phyloP scores from a whole-genome alignment of 768 basidiomycete species.

The Tylopilus balloui region DNA sequence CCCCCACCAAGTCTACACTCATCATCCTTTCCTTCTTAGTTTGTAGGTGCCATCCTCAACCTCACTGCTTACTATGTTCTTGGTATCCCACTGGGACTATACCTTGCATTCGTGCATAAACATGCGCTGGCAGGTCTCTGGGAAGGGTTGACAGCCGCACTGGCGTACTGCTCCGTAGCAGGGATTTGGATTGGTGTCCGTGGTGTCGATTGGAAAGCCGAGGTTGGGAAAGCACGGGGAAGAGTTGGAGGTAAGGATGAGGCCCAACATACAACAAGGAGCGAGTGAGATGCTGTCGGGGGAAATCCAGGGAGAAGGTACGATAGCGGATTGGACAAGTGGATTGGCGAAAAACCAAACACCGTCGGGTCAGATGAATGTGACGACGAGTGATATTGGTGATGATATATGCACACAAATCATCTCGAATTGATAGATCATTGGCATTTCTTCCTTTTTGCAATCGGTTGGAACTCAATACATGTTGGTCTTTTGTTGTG shows the following conservation, averaged over 20 bases:
- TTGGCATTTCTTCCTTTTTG: not conserved
- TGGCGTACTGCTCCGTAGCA: constrained; percentile 56
- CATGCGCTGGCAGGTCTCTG: constrained; percentile 73
- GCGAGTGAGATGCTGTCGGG: not conserved
- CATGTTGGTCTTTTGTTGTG: too few relatives aligned
- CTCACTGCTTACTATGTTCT: constrained; percentile 72
- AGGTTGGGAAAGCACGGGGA: constrained; percentile 24
- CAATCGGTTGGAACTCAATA: not conserved
- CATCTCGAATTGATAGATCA: not conserved
- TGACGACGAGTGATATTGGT: not conserved
- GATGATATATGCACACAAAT: not conserved
- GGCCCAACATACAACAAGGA: constrained; percentile 15
- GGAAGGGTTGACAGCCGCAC: constrained; percentile 72
- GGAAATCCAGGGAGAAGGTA: not conserved
- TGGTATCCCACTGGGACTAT: constrained; percentile 80
- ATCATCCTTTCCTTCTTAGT: constrained; percentile 31
- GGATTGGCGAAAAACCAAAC: not conserved
- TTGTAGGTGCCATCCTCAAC: constrained; percentile 63
- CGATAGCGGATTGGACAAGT: not conserved
- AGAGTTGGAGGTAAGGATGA: constrained; percentile 39
- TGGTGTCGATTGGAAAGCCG: constrained; percentile 67
- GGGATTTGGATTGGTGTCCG: constrained; percentile 51
- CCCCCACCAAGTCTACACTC: not conserved
- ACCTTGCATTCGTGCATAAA: constrained; percentile 59
- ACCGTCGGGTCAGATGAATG: not conserved